These are phyloP conservation scores for Nicotiana obtusifolia DNA, from an alignment of 257 asterid species.

Conservation along the genomic window DNA sequence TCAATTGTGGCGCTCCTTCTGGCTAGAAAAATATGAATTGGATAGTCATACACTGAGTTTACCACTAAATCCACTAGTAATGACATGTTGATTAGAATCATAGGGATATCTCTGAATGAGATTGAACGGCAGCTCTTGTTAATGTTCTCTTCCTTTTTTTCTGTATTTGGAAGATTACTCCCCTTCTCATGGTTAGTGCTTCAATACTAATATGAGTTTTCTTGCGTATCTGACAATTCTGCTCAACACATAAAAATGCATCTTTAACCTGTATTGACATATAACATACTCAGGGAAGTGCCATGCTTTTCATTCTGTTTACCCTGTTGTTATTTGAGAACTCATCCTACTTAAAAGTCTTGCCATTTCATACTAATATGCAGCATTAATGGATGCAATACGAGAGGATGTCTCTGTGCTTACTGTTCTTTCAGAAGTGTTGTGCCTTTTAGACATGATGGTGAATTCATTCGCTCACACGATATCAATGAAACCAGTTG, in stretches of 20 bases:
- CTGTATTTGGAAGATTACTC: background rate
- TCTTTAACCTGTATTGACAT: background rate
- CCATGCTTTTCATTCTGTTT: background rate
- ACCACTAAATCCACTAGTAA: background rate
- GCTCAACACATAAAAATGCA: background rate
- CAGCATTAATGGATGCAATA: constrained; percentile 77
- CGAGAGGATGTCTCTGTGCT: constrained; percentile 78
- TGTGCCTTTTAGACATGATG: constrained; percentile 95
- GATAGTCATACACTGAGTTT: background rate
- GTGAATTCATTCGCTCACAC: constrained; percentile 95
- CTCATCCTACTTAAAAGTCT: background rate
- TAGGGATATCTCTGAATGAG: background rate
- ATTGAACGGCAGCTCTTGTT: background rate
- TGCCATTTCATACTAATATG: constrained; percentile 28
- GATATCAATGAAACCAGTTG: constrained; percentile 89
- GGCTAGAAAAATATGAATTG: background rate
- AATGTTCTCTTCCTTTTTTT: background rate
- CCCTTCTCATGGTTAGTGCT: background rate
- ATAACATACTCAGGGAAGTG: background rate
- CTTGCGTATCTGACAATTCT: background rate
- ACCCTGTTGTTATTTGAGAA: constrained; percentile 1
- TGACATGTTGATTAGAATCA: background rate
- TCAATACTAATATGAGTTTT: background rate
- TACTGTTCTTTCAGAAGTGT: constrained; percentile 83
- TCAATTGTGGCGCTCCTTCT: background rate